Evolutionary conservation across 179 eudicot species (phyloP), one percentile per base, ranked within the genome.

Genomic region (Beta corolliflora): DNA sequence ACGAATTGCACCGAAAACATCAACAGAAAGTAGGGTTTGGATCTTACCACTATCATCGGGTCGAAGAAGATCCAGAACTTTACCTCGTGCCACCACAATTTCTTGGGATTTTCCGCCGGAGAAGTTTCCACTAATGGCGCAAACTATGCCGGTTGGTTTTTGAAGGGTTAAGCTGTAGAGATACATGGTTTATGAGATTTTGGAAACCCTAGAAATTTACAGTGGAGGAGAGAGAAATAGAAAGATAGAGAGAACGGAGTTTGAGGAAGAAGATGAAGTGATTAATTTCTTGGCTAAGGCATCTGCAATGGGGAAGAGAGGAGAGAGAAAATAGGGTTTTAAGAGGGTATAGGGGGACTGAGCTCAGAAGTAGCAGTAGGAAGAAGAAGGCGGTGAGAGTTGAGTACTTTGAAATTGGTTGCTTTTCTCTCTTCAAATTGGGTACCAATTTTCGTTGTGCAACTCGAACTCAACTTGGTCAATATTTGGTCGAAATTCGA

Each of bases 1-100:
- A 59, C 99, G 91, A 61, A 96, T 94, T 9, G 90, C 88, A 13
- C 98, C 99, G 68, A 96, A 96, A 14, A 93, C 80, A n/a, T 96
- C 98, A 25, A 96, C 97, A 48, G 99, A 94, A 50, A 93, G 89
- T 8, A 94, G 81, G 52, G 98, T 92, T 80, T 96, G 98, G 81
- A 96, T 89, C 87, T 96, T 94, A 86, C 99, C 99, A 71, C 79
- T 91, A 16, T 92, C 96, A 78, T 96, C 98, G 75, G 98, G 99
- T 5, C 98, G 95, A 1, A 93, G 84, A 55, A 94, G 93, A 79
- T 92, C 96, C 73, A 96, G 94, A 14, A 92, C 90, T 81, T 97
- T 94, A 61, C 98, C 98, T 0, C 98, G 80, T 3, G 97, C 95
- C 50, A 94, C 97, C 5, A 83, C 97, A 70, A 97, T 92, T 82